Evolutionary conservation across 192 early-diverging fungal genomes (phyloP), one percentile per base, ranked within the genome.

Genomic region (Podila epigama): DNA sequence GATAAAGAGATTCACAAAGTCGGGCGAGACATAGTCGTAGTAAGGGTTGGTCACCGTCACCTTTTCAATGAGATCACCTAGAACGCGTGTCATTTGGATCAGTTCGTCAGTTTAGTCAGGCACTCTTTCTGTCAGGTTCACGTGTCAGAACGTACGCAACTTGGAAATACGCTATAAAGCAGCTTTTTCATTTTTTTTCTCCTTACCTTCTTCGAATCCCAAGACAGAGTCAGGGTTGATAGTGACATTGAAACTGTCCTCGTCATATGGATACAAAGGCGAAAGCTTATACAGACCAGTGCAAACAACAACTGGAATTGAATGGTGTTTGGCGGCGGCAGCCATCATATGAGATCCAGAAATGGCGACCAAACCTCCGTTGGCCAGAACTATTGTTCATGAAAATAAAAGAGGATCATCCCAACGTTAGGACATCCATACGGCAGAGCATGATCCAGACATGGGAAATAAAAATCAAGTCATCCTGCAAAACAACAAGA

Each of bases 21-120:
- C 95, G 2, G 97, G 96, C 22, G 86, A 86, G 5, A 99, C 95
- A 81, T 94, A 99, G 80, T 97, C 96, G 69, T 92, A 97, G 60
- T 88, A 86, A 5, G 96, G 95, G 73, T 93, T 96, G n/a, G 88
- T 84, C 11, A 95, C 86, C 15, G 95, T 91, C 20, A 91, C 90
- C 25, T 89, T 84, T 39, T 92, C 89, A 33, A 95, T 89, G 51
- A 96, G 81, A 9, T 89, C 88, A 31, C 93, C 93, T 58, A 93
- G n/a, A n/a, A n/a, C n/a, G n/a, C n/a, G n/a, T n/a, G n/a, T n/a
- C n/a, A n/a, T n/a, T n/a, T n/a, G n/a, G n/a, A n/a, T n/a, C n/a
- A n/a, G n/a, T n/a, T n/a, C n/a, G n/a, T n/a, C n/a, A n/a, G n/a
- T n/a, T n/a, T n/a, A n/a, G n/a, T n/a, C n/a, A n/a, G n/a, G n/a